A percentile compares a stretch with the other conserved stretches of the same genome.
Evolutionary conservation across 2,329 filamentous ascomycete species (phyloP).

Genomic region (Lomentospora prolificans): DNA sequence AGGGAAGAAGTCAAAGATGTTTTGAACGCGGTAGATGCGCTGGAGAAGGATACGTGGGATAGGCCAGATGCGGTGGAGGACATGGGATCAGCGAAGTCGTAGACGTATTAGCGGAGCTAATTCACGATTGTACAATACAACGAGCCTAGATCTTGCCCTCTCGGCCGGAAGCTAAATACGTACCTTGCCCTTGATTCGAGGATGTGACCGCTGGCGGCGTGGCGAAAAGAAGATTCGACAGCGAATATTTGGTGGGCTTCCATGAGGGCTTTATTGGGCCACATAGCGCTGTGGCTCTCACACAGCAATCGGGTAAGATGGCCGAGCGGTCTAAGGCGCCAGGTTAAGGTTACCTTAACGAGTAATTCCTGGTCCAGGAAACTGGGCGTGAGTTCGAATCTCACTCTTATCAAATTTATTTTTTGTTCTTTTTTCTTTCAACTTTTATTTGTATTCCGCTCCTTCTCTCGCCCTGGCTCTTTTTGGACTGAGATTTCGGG

Average conservation of each 20-base stretch:
- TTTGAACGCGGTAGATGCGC: slow-evolving; percentile 41
- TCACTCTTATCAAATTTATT: background rate
- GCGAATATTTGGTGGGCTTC: too few species aligned
- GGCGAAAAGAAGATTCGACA: too few species aligned
- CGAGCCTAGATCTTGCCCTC: too few species aligned
- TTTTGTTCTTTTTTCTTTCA: background rate
- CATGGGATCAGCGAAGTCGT: slow-evolving; percentile 29
- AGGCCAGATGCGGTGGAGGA: slow-evolving; percentile 62
- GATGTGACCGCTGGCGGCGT: too few species aligned
- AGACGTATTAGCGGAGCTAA: background rate
- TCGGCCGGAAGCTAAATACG: too few species aligned
- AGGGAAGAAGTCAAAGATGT: slow-evolving; percentile 48
- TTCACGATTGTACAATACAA: background rate
- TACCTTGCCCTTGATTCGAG: too few species aligned
- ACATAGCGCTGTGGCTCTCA: background rate
- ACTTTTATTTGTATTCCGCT: background rate
- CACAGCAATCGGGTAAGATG: background rate
- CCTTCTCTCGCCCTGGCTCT: slow-evolving; percentile 1
- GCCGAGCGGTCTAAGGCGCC: slow-evolving; percentile 2
- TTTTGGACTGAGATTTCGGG: too few species aligned
- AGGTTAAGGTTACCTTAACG: slow-evolving; percentile 5
- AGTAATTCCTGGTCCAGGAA: slow-evolving; percentile 4
- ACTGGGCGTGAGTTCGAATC: slow-evolving; percentile 2
- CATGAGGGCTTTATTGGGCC: background rate
- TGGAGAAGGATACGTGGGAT: slow-evolving; percentile 72